phyloP scores from a whole-genome alignment of 345 rosid genomes.

The Bruguiera gymnorhiza region DNA sequence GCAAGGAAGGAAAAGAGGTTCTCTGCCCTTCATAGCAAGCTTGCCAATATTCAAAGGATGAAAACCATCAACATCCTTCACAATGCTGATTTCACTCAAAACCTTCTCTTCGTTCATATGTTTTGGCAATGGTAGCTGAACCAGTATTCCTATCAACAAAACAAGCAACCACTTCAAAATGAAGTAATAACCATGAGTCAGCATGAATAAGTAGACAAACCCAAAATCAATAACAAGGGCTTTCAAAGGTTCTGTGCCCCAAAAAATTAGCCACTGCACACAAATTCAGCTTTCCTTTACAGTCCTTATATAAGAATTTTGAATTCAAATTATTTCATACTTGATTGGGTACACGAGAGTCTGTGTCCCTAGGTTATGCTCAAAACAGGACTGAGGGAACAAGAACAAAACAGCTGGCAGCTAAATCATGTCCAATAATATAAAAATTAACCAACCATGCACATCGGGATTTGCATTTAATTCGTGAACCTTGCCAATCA shows the following conservation, averaged over 20 bases:
- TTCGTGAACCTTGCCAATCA: slow-evolving; percentile 80
- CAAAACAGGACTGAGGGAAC: too few relatives aligned
- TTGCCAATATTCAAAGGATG: slow-evolving; percentile 93
- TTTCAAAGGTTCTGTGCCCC: too few relatives aligned
- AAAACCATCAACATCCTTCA: slow-evolving; percentile 93
- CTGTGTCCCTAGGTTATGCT: too few relatives aligned
- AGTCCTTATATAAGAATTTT: too few relatives aligned
- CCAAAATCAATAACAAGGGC: too few relatives aligned
- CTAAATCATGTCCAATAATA: neutral
- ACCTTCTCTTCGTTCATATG: slow-evolving; percentile 86
- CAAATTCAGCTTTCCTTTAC: too few relatives aligned
- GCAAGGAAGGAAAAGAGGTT: slow-evolving; percentile 88
- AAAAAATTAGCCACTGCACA: too few relatives aligned
- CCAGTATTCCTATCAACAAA: slow-evolving; percentile 64
- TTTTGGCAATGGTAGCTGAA: slow-evolving; percentile 87
- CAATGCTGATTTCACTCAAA: slow-evolving; percentile 65
- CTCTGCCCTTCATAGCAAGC: slow-evolving; percentile 98
- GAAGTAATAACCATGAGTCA: too few relatives aligned
- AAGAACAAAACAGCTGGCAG: neutral
- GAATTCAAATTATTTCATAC: too few relatives aligned
- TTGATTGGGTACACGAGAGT: too few relatives aligned
- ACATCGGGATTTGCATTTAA: slow-evolving; percentile 71
- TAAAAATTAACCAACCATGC: slow-evolving; percentile 51
- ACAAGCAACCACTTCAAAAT: slow-evolving; percentile 1
- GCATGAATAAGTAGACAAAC: too few relatives aligned